phyloP scores from a whole-genome alignment of 768 basidiomycete species.

The Trametes gibbosa region DNA sequence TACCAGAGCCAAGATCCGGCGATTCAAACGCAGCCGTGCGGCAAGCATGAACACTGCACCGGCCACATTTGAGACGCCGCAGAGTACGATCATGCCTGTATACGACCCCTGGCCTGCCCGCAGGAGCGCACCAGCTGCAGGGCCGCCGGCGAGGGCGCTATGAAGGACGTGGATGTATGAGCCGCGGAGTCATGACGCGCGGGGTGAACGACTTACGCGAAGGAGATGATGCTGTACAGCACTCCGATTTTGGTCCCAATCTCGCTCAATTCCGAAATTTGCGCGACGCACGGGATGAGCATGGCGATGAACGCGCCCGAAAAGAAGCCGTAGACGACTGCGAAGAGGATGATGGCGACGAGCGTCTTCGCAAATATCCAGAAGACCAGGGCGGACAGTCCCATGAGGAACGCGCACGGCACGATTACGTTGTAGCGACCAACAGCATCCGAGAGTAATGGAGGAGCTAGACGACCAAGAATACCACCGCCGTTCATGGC shows the following conservation, averaged over 20 bases:
- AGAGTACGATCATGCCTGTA: slow-evolving; percentile 52
- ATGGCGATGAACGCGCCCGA: slow-evolving; percentile 69
- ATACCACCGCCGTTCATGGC: slow-evolving; percentile 69
- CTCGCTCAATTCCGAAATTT: slow-evolving; percentile 53
- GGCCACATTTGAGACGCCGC: slow-evolving; percentile 56
- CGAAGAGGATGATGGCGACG: slow-evolving; percentile 46
- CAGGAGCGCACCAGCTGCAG: slow-evolving; percentile 60
- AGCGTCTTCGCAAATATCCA: slow-evolving; percentile 52
- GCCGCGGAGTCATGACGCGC: background rate
- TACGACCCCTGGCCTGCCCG: slow-evolving; percentile 43
- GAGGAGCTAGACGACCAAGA: slow-evolving; percentile 62
- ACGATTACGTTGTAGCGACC: slow-evolving; percentile 68
- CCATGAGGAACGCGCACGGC: slow-evolving; percentile 63
- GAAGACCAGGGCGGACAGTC: slow-evolving; percentile 51
- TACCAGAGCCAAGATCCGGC: slow-evolving; percentile 7
- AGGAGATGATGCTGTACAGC: slow-evolving; percentile 63
- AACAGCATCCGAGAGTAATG: slow-evolving; percentile 61
- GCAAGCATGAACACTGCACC: slow-evolving; percentile 57
- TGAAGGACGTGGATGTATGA: background rate
- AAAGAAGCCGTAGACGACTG: slow-evolving; percentile 57
- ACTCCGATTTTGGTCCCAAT: slow-evolving; percentile 64
- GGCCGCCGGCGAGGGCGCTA: slow-evolving; percentile 68
- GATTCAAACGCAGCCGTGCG: slow-evolving; percentile 26
- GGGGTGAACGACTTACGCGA: slow-evolving; percentile 53
- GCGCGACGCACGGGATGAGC: slow-evolving; percentile 68